Base-by-base conservation (phyloP, 2,329 filamentous ascomycete species). In the Exutisphaerella laricina region DNA sequence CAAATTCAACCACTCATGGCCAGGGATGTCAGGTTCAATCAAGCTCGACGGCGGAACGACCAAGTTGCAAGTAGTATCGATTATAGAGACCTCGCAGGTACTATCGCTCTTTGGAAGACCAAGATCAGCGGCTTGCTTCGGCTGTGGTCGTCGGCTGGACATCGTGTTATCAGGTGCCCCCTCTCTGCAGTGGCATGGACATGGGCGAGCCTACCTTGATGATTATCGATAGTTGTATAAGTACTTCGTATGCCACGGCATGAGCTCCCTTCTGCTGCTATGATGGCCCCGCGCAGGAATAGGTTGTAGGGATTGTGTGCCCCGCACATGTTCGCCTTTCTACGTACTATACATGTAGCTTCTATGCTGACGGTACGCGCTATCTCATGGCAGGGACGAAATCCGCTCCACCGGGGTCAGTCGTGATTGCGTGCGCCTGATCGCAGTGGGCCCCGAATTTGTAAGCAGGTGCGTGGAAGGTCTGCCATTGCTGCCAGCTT, bases 21-120 rank as follows among this genome's bases (percentile, higher is more conserved):
- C 45, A 7, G 45, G 18, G 13, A 53, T 53, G 13, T 43, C 55
- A 95, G 85, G 83, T 81, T 96, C 33, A 88, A 96, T 58, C 80
- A 82, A 50, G 78, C 87, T 56, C 88, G 89, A 39, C 8, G 50
- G 50, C 38, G 39, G 45, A 9, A 48, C 44, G 2, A 48, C 45
- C 8, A 53, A 16, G 30, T 53, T 41, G 38, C 48, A 48, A 13
- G 50, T 53, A 16, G 38, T 47, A 26, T 53, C 45, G 21, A 53
- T 53, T 25, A 50, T 50, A 4, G 45, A 48, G 12, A 53, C 43
- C 28, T 49, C 36, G 29, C 50, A 53, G n/a, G 39, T 34, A 16
- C 36, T 38, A 23, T 44, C 26, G 6, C 50, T 45, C 18, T 45
- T 45, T 10, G 48, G 50, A 3, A 53, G 44, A 31, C 44, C 44